These are phyloP conservation scores for Ogataea philodendri DNA, from an alignment of 805 yeast genomes.

Conservation along the genomic window DNA sequence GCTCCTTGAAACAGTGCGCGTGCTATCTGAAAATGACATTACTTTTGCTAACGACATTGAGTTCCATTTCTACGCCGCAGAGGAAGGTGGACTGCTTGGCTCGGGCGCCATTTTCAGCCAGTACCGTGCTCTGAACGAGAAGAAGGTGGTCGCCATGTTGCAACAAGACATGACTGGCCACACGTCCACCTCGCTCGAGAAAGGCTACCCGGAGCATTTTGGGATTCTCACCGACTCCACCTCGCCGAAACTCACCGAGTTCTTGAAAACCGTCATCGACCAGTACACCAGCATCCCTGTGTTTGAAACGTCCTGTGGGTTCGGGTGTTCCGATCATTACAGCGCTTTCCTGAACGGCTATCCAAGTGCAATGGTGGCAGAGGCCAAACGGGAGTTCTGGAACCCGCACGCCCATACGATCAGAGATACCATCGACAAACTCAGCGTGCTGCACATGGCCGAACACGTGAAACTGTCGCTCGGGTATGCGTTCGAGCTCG, in stretches of 20 bases:
- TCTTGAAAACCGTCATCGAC: conserved; percentile 58
- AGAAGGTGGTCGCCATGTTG: conserved; percentile 74
- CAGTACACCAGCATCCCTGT: conserved; percentile 66
- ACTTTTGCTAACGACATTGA: conserved; percentile 63
- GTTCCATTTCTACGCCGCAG: conserved; percentile 92
- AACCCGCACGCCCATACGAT: conserved; percentile 74
- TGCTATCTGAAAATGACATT: conserved; percentile 13
- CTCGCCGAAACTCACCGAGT: conserved; percentile 51
- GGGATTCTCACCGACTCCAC: conserved; percentile 82
- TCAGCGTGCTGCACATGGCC: conserved; percentile 74
- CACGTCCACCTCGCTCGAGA: conserved; percentile 49
- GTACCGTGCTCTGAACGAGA: conserved; percentile 41
- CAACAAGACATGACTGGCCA: conserved; percentile 96
- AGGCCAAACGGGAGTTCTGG: conserved; percentile 61
- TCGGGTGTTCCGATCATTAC: conserved; percentile 92
- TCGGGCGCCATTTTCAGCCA: conserved; percentile 71
- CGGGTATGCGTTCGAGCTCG: conserved; percentile 71
- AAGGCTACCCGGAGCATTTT: conserved; percentile 58
- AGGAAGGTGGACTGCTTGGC: conserved; percentile 89
- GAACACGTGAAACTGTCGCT: conserved; percentile 79
- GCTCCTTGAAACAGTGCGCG: conserved; percentile 60
- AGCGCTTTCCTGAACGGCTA: conserved; percentile 81
- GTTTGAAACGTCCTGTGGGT: conserved; percentile 79
- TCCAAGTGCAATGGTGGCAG: conserved; percentile 82
- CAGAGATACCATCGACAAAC: conserved; percentile 75